A percentile compares a stretch with the other conserved stretches of the same genome.
Evolutionary conservation across 805 yeast genomes (phyloP).

Genomic region (Suhomyces canberraensis): DNA sequence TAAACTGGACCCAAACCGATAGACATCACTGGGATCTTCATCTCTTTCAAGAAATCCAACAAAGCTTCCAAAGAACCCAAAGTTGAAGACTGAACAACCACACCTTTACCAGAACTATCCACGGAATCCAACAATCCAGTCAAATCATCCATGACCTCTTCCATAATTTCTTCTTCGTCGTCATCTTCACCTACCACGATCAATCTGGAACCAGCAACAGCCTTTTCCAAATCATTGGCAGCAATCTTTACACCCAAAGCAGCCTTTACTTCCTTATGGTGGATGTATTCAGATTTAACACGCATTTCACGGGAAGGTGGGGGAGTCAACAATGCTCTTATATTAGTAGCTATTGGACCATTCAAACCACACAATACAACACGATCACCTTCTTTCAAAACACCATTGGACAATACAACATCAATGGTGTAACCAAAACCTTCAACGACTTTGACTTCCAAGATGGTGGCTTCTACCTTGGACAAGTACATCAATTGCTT

Average conservation of each 20-base stretch:
- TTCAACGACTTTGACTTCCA: slow-evolving; percentile 97
- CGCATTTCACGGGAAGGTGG: slow-evolving; percentile 96
- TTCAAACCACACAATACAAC: slow-evolving; percentile 95
- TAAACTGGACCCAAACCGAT: slow-evolving; percentile 97
- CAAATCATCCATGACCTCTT: slow-evolving; percentile 97
- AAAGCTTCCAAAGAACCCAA: slow-evolving; percentile 97
- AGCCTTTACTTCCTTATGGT: slow-evolving; percentile 97
- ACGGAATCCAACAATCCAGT: slow-evolving; percentile 93
- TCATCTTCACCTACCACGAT: slow-evolving; percentile 95
- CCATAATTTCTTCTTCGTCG: slow-evolving; percentile 96
- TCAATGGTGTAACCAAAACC: slow-evolving; percentile 99
- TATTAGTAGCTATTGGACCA: slow-evolving; percentile 96
- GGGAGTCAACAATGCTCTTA: slow-evolving; percentile 94
- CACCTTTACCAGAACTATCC: slow-evolving; percentile 94
- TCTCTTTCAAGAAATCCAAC: slow-evolving; percentile 92
- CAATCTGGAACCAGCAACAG: slow-evolving; percentile 97
- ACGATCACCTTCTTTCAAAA: slow-evolving; percentile 90
- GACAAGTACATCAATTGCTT: slow-evolving; percentile 96
- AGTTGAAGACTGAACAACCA: slow-evolving; percentile 96
- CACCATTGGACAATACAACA: slow-evolving; percentile 96
- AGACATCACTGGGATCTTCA: slow-evolving; percentile 99
- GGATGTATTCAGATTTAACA: slow-evolving; percentile 93
- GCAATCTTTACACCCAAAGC: slow-evolving; percentile 98
- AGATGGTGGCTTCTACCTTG: slow-evolving; percentile 89
- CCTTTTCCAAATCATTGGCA: slow-evolving; percentile 96